phyloP scores from a whole-genome alignment of 1,284 basidiomycete species.

The Fistulinella cinereoalba region DNA sequence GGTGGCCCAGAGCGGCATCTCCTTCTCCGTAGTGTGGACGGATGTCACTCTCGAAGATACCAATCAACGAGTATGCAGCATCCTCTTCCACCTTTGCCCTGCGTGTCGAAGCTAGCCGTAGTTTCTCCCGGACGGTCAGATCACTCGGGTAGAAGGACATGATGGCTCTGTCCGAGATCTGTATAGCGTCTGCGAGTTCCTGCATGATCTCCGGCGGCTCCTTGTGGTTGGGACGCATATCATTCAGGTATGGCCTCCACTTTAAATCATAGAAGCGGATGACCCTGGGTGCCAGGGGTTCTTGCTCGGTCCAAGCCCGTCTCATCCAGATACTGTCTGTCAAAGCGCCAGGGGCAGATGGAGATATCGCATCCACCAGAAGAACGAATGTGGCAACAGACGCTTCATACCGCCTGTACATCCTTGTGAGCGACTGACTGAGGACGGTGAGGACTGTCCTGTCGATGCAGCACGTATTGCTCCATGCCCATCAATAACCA shows the following conservation, averaged over 20 bases:
- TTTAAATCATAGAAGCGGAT: slow-evolving; percentile 13
- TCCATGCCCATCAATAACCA: background rate
- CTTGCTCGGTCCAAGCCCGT: slow-evolving; percentile 14
- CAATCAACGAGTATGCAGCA: slow-evolving; percentile 11
- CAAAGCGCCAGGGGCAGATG: background rate
- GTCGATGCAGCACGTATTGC: slow-evolving; percentile 6
- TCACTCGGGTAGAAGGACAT: background rate
- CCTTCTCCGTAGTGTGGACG: background rate
- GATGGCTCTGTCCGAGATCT: background rate
- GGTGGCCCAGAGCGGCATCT: background rate
- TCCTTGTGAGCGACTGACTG: slow-evolving; percentile 1
- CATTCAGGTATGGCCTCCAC: background rate
- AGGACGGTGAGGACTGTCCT: background rate
- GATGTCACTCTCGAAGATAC: slow-evolving; percentile 8
- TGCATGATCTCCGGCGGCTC: background rate
- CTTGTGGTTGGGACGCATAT: background rate
- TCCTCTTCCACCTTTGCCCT: slow-evolving; percentile 6
- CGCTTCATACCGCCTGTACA: slow-evolving; percentile 12
- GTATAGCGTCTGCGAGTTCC: background rate
- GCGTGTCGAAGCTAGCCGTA: slow-evolving; percentile 8
- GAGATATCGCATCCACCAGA: slow-evolving; percentile 2
- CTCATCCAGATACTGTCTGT: slow-evolving; percentile 14
- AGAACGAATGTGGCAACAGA: slow-evolving; percentile 5
- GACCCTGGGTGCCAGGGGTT: slow-evolving; percentile 10
- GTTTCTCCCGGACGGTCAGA: slow-evolving; percentile 6